phyloP scores from a whole-genome alignment of 345 rosid genomes.

The Dipteronia sinensis region DNA sequence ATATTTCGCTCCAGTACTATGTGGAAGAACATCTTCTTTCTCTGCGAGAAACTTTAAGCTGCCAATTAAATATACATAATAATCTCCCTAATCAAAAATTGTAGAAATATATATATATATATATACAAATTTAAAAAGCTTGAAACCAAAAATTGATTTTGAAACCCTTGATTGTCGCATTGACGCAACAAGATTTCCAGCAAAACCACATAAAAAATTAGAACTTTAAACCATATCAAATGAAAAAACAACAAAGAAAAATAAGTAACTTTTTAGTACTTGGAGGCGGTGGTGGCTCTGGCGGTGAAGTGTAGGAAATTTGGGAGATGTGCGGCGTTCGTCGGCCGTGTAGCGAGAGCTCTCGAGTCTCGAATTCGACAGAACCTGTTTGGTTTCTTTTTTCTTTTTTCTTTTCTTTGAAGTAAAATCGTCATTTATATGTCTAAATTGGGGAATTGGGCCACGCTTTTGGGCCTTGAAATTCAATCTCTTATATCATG shows the following conservation, averaged over 20 bases:
- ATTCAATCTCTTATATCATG: no score
- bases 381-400: no score
- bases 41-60: background rate
- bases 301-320: background rate
- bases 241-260: no score
- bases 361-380: background rate
- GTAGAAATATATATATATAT: no score
- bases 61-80: background rate
- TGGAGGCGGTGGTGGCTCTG: background rate
- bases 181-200: background rate
- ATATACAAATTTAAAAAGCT: background rate
- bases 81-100: background rate
- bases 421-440: no score
- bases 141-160: background rate
- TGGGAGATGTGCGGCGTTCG: background rate
- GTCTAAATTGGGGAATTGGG: no score
- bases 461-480: no score
- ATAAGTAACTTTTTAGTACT: background rate
- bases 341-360: background rate
- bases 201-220: background rate
- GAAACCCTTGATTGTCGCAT: background rate
- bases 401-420: no score
- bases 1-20: conserved; percentile 85
- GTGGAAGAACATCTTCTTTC: conserved; percentile 70
- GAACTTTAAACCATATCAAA: background rate